phyloP scores from a whole-genome alignment of 208 protist genomes.

The Wallacemonas sp. region DNA sequence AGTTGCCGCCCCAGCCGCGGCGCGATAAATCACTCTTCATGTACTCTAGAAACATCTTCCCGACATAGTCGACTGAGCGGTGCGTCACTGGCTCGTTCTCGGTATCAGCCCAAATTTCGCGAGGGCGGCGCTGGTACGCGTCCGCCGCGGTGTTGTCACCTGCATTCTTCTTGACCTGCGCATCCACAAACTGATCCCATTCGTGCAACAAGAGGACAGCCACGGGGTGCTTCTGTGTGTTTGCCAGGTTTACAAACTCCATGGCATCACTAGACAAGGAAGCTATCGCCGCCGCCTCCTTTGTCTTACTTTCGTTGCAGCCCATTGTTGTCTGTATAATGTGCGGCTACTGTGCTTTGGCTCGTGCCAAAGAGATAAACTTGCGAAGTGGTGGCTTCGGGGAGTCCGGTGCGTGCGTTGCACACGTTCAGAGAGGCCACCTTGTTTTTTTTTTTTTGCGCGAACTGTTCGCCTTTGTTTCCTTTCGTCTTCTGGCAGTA shows the following conservation, averaged over 20 bases:
- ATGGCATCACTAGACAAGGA: conserved; percentile 27
- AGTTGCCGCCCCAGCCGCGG: conserved; percentile 78
- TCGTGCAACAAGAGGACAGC: conserved; percentile 65
- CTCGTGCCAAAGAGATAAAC: background rate
- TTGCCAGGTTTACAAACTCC: conserved; percentile 55
- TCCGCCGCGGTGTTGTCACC: conserved; percentile 27
- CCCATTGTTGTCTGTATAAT: conserved; percentile 57
- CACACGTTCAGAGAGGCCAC: too few species aligned
- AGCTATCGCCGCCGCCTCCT: conserved; percentile 11
- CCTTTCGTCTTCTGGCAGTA: too few species aligned
- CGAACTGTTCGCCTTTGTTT: too few species aligned
- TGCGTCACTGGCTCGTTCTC: conserved; percentile 51
- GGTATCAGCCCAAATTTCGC: conserved; percentile 75
- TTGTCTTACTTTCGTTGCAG: conserved; percentile 59
- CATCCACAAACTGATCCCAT: conserved; percentile 65
- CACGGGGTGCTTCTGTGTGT: conserved; percentile 58
- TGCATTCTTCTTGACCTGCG: conserved; percentile 32
- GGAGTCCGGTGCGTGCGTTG: too few species aligned
- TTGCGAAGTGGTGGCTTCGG: too few species aligned
- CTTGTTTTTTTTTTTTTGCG: too few species aligned
- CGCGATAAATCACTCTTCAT: conserved; percentile 65
- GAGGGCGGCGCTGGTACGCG: conserved; percentile 27
- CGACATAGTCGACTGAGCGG: conserved; percentile 76
- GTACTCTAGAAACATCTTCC: conserved; percentile 84
- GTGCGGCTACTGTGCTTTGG: background rate